phyloP scores from a whole-genome alignment of 1,139 yeast species.

The Protomyces lactucae-debilis region DNA sequence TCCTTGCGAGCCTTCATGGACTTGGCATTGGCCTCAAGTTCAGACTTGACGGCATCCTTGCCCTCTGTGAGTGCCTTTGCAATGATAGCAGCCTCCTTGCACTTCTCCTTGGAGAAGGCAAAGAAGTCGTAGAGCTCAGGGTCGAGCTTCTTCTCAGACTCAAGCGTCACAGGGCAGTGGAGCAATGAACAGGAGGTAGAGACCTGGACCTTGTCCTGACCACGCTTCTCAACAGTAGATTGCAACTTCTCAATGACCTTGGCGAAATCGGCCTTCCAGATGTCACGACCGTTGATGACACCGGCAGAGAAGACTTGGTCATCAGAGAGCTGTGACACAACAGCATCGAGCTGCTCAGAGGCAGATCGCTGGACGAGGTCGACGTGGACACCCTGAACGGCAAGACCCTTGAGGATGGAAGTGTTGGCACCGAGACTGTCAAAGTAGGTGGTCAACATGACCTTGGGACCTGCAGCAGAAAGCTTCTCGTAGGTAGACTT shows the following conservation, averaged over 20 bases:
- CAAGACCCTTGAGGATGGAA: slow-evolving; percentile 77
- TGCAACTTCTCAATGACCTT: slow-evolving; percentile 76
- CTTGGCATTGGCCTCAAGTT: slow-evolving; percentile 76
- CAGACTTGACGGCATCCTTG: slow-evolving; percentile 60
- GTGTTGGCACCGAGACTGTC: slow-evolving; percentile 98
- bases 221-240: slow-evolving; percentile 77
- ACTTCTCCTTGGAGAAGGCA: slow-evolving; percentile 96
- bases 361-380: slow-evolving; percentile 76
- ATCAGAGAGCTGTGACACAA: slow-evolving; percentile 56
- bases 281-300: slow-evolving; percentile 97
- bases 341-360: slow-evolving; percentile 91
- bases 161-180: slow-evolving; percentile 97
- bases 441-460: slow-evolving; percentile 84
- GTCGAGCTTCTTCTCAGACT: slow-evolving; percentile 82
- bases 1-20: slow-evolving; percentile 80
- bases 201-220: slow-evolving; percentile 81
- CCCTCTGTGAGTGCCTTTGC: slow-evolving; percentile 72
- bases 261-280: slow-evolving; percentile 94
- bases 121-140: slow-evolving; percentile 94
- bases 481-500: slow-evolving; percentile 76
- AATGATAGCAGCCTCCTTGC: slow-evolving; percentile 80
- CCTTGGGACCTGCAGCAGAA: slow-evolving; percentile 64
- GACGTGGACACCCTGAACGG: slow-evolving; percentile 93
- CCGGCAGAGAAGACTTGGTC: slow-evolving; percentile 88
- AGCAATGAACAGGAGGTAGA: slow-evolving; percentile 94